Base-by-base conservation (phyloP, 768 basidiomycete genomes). In the Gymnopilus junonius region DNA sequence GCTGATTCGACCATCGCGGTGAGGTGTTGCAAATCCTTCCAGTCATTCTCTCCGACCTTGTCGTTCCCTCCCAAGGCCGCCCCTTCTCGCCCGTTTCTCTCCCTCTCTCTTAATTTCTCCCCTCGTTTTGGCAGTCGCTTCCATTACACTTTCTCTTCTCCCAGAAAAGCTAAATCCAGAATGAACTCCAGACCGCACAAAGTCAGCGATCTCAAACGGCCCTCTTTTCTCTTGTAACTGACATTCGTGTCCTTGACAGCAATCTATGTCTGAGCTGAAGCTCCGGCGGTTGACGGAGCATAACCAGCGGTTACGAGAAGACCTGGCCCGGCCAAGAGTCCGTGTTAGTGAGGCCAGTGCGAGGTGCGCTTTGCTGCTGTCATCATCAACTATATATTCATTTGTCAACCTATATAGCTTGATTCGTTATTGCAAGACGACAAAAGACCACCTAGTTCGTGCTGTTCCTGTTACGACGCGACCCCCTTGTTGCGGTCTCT, bases 241-340 rank as follows among this genome's bases (percentile, higher is more conserved):
- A 15, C 34, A 59, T 46, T 59, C 31, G 55, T 45, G 46, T 46
- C 55, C 46, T 43, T 70, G 61, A 53, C 70, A 86, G 85, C 95
- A 95, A 85, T 93, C 94, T 71, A 97, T 98, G 94, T 93, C 93
- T 54, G 96, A 97, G 85, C 91, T 97, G 74, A 97, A 97, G 86
- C 89, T 97, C 65, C 88, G 95, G 37, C 84, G 96, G 40, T 81
- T 98, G 73, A 92, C 90, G 55, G 96, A 98, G 79, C 95, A 97
- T 80, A 98, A 97, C 73, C 90, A 93, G 75, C 85, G 96, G 66
- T 76, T 97, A 73, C 82, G 90, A 71, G 96, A 97, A 73, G 96
- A 98, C 76, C 79, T 98, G 64, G 87, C 90, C 45, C 80, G 95
- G 67, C 94, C 94, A n/a, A 83, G 96, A 72, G 87, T 95, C 70